Evolutionary conservation across 2,329 filamentous ascomycete genomes (phyloP), one percentile per base, ranked within the genome.

Genomic region (Epichloe baconii): DNA sequence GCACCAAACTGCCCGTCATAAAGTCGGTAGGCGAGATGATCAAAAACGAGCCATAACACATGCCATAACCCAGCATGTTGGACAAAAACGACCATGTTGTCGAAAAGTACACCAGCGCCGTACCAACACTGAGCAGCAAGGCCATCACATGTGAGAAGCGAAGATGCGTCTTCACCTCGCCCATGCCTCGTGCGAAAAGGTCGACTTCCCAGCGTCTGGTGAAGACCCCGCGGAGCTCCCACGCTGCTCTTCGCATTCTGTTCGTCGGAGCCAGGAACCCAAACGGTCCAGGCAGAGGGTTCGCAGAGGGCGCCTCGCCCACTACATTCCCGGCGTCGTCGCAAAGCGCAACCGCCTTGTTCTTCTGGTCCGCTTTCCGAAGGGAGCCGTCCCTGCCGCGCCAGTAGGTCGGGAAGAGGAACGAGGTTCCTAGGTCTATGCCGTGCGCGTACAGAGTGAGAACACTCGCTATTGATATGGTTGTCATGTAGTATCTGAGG

Each of bases 11-110:
- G 0, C 88, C 88, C 0, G 87, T 95, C 50, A 78, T 71, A 62
- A 96, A 95, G 0, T 88, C 91, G 0, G 89, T 95, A 0, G 90
- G 89, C 1, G 89, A 95, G 71, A 97, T 80, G 49, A 95, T 70
- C 59, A 91, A 80, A 80, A 96, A 76, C 4, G 86, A 82, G 7
- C 80, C 79, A 61, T 97, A 96, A 57, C 85, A 90, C 69, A 95
- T 88, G 5, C 85, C 86, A 58, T 91, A 88, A 0, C 88, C 90
- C 60, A 96, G 78, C 37, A 95, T 70, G 62, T 97, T 97, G 44
- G 88, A 91, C 38, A 96, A 68, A 59, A 80, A 56, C 0, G 66
- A 62, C 49, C 72, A 74, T 1, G 67, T 63, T 1, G 71, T 87
- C 68, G 83, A 84, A 60, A 87, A 83, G 66, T 89, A 91, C 6